These are phyloP conservation scores for Dioszegia hungarica DNA, from an alignment of 768 basidiomycete genomes.

Conservation along the genomic window DNA sequence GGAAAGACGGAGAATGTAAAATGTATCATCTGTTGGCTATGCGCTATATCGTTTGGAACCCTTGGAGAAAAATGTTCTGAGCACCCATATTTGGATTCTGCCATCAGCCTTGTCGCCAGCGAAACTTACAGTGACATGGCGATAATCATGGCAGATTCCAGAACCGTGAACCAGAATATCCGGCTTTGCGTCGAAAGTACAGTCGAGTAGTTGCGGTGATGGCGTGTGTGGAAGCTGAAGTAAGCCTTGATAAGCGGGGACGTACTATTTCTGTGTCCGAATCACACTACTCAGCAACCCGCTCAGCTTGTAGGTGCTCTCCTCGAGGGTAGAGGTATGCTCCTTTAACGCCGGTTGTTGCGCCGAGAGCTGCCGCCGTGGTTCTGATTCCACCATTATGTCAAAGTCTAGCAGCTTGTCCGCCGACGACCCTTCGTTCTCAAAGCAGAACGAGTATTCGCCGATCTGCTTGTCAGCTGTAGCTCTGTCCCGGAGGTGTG, in stretches of 20 bases:
- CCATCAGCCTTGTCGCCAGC: not conserved
- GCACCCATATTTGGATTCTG: slow-evolving; percentile 82
- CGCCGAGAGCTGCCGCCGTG: slow-evolving; percentile 78
- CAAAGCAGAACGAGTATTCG: slow-evolving; percentile 77
- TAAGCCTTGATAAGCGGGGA: slow-evolving; percentile 23
- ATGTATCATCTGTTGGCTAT: slow-evolving; percentile 1
- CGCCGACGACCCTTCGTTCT: slow-evolving; percentile 93
- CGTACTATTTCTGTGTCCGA: slow-evolving; percentile 88
- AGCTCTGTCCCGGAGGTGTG: too few relatives aligned
- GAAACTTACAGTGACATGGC: slow-evolving; percentile 77
- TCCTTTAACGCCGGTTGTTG: slow-evolving; percentile 76
- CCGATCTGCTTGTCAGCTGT: slow-evolving; percentile 49
- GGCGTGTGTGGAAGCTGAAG: slow-evolving; percentile 82
- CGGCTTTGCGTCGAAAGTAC: slow-evolving; percentile 86
- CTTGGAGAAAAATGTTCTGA: slow-evolving; percentile 95
- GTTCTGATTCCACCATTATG: slow-evolving; percentile 97
- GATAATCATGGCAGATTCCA: slow-evolving; percentile 74
- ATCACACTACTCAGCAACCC: slow-evolving; percentile 84
- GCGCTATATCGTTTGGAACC: slow-evolving; percentile 58
- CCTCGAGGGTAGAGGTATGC: slow-evolving; percentile 88
- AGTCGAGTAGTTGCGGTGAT: slow-evolving; percentile 87
- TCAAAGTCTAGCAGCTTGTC: slow-evolving; percentile 67
- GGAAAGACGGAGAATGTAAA: slow-evolving; percentile 12
- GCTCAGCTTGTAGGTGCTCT: slow-evolving; percentile 87
- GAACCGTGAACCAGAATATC: slow-evolving; percentile 86